Conservation (phyloP, 2,329 filamentous ascomycete species). For the Hypoxylon sp. region DNA sequence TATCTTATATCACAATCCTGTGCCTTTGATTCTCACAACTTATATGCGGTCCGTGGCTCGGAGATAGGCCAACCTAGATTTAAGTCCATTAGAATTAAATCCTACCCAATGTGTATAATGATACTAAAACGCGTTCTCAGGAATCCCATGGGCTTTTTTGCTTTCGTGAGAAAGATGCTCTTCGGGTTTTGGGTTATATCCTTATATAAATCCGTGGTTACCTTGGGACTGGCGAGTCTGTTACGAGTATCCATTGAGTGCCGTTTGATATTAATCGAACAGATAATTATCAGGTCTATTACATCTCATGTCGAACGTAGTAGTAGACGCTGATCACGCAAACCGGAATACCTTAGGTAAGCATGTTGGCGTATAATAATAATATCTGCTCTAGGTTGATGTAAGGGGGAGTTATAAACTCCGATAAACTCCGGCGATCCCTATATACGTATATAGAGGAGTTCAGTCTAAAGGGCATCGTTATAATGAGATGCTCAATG, state of each 20-base stretch:
- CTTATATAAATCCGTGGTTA: neutral
- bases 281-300: no score
- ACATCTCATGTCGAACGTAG: neutral
- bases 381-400: no score
- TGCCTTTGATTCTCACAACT: neutral
- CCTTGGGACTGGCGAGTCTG: neutral
- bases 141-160: neutral
- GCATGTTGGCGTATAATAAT: no score
- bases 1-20: neutral
- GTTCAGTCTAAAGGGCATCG: neutral
- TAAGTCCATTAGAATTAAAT: neutral
- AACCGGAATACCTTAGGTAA: no score
- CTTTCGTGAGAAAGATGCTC: neutral
- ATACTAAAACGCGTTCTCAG: neutral
- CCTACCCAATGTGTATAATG: neutral
- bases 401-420: neutral
- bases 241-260: neutral
- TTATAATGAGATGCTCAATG: neutral
- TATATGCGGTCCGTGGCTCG: neutral
- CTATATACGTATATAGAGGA: neutral
- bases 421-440: neutral
- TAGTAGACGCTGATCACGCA: no score
- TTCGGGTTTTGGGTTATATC: neutral
- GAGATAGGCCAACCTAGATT: conserved; percentile 10
- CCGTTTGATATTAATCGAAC: no score